These are phyloP conservation scores for Sphaerobolus stellatus DNA, from an alignment of 1,284 basidiomycete genomes.

Conservation along the genomic window DNA sequence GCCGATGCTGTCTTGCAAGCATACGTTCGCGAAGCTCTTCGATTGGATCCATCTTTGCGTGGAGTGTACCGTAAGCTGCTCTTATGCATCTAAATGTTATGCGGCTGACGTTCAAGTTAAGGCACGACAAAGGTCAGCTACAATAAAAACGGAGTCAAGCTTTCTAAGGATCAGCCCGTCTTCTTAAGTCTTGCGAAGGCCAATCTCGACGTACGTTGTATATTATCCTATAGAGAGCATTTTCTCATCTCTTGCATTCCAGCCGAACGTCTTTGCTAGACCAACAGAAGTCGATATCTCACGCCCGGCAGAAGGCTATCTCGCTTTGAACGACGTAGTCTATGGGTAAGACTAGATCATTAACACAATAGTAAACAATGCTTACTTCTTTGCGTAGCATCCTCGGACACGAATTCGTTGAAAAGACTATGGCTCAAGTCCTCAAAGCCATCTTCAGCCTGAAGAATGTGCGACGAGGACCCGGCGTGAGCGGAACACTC, in stretches of 20 bases:
- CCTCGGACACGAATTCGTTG: constrained; percentile 48
- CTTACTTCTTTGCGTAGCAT: constrained; percentile 29
- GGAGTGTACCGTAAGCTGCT: constrained; percentile 48
- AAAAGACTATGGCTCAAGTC: constrained; percentile 44
- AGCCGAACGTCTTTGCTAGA: constrained; percentile 52
- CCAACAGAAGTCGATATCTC: constrained; percentile 46
- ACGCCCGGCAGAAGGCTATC: constrained; percentile 48
- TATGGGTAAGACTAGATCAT: constrained; percentile 38
- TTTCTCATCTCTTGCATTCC: background rate
- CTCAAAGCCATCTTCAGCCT: constrained; percentile 51
- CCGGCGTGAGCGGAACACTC: constrained; percentile 52
- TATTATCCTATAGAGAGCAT: background rate
- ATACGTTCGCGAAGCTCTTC: constrained; percentile 64
- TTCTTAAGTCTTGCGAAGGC: constrained; percentile 63
- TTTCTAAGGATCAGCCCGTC: constrained; percentile 49
- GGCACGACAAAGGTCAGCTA: constrained; percentile 48
- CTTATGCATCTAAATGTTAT: background rate
- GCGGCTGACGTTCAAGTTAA: constrained; percentile 19
- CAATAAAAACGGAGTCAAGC: constrained; percentile 38
- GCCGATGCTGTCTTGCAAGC: constrained; percentile 42
- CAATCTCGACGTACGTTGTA: constrained; percentile 50
- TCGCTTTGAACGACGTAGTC: constrained; percentile 51
- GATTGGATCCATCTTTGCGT: constrained; percentile 56
- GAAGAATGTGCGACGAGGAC: constrained; percentile 50
- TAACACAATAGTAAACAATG: background rate